Percentiles rank a stretch among this genome's conserved stretches.
Evolutionary conservation across 495 filamentous ascomycete species (phyloP).

Genomic region (Chaetomium fimeti): DNA sequence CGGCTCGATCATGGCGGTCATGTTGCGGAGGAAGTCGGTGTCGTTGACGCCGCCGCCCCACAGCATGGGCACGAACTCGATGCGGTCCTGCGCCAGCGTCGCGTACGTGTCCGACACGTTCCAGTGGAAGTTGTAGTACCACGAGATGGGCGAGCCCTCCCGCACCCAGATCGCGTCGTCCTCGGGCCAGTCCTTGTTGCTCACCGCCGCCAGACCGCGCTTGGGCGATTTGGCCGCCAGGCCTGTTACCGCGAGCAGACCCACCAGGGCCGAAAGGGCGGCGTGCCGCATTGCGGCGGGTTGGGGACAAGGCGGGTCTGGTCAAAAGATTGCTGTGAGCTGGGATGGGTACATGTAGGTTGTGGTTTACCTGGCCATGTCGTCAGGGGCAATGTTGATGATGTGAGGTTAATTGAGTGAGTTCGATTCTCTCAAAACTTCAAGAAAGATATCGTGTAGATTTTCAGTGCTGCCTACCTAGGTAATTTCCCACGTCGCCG

Average conservation of each 20-base stretch:
- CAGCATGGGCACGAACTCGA: conserved; percentile 67
- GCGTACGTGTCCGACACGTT: conserved; percentile 45
- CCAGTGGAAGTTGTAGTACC: conserved; percentile 68
- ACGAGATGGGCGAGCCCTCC: conserved; percentile 49
- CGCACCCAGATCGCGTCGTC: conserved; percentile 56
- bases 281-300: conserved; percentile 4
- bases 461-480: not conserved
- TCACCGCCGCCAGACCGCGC: conserved; percentile 61
- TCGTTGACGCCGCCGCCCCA: conserved; percentile 54
- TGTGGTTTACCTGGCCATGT: conserved; percentile 27
- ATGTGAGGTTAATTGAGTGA: not conserved
- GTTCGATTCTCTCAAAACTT: too few relatives aligned
- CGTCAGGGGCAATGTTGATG: not conserved
- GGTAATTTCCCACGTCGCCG: too few relatives aligned
- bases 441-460: too few relatives aligned
- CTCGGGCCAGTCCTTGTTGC: conserved; percentile 38
- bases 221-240: conserved; percentile 39
- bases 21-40: conserved; percentile 48
- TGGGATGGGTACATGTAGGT: conserved; percentile 8
- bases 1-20: conserved; percentile 41
- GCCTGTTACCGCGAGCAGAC: not conserved
- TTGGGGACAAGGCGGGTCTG: too few relatives aligned
- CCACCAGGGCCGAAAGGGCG: not conserved
- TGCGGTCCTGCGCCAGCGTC: conserved; percentile 32
- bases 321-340: not conserved